Conservation (phyloP, 2,329 filamentous ascomycete species). For the Claviceps sp. region DNA sequence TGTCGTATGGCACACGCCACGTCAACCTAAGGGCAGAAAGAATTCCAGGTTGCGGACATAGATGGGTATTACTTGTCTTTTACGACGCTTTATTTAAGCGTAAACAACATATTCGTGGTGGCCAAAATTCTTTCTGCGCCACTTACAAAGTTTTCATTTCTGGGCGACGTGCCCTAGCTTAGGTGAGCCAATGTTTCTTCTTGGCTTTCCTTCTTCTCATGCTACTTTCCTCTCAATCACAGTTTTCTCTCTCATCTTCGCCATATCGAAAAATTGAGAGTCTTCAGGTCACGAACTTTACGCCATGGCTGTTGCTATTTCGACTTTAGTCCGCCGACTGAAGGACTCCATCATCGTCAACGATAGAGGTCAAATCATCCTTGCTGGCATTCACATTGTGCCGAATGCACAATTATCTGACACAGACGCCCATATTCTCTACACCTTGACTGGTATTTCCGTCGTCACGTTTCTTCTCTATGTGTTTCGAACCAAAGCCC, state of each 20-base stretch:
- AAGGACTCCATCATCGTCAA: not conserved
- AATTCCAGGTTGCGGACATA: not conserved
- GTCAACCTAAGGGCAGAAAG: not conserved
- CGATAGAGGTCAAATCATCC: not conserved
- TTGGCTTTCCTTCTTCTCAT: not conserved
- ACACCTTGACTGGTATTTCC: slow-evolving; percentile 13
- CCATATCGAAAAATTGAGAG: not conserved
- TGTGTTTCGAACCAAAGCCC: slow-evolving; percentile 13
- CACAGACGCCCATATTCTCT: slow-evolving; percentile 9
- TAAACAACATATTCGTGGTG: not conserved
- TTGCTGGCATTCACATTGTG: not conserved
- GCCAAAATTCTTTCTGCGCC: not conserved
- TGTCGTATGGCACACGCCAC: not conserved
- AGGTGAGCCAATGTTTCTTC: not conserved
- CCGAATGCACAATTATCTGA: not conserved
- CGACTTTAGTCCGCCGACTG: not conserved
- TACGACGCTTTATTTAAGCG: not conserved
- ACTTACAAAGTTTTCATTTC: not conserved
- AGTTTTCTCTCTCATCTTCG: not conserved
- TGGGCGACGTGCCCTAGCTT: not conserved
- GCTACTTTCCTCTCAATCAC: not conserved
- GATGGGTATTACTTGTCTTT: not conserved
- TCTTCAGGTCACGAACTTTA: not conserved
- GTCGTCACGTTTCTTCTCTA: slow-evolving; percentile 18
- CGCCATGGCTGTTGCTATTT: not conserved